Conservation (phyloP, 2,329 filamentous ascomycete genomes). For the Calonectria montana region DNA sequence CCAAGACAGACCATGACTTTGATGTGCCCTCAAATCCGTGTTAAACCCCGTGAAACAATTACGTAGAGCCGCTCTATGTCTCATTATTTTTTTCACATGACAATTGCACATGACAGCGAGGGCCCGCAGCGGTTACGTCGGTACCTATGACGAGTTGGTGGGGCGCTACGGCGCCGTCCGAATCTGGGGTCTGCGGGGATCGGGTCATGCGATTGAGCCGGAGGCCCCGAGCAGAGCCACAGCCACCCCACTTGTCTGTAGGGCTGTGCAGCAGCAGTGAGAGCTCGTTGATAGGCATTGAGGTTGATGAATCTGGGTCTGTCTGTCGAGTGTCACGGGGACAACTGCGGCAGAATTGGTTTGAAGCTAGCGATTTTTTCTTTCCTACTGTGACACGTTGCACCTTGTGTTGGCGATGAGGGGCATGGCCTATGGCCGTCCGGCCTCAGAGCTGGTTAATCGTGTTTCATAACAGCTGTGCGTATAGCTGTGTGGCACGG, state of each 20-base stretch:
- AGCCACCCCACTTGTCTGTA: not conserved
- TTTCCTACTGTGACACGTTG: not conserved
- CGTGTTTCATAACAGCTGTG: conserved; percentile 9
- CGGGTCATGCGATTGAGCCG: conserved; percentile 19
- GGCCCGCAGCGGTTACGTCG: conserved; percentile 23
- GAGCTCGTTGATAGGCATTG: conserved; percentile 14
- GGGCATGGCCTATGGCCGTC: not conserved
- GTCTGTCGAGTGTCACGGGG: not conserved
- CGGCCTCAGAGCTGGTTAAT: not conserved
- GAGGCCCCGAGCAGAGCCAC: conserved; percentile 8
- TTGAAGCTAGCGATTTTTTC: not conserved
- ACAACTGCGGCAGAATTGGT: not conserved
- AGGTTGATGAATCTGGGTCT: not conserved
- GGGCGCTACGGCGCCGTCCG: conserved; percentile 24
- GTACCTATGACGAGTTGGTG: conserved; percentile 26
- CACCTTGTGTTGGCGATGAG: not conserved
- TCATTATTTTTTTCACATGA: conserved; percentile 36
- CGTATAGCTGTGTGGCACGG: not conserved
- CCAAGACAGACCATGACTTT: conserved; percentile 11
- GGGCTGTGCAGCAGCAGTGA: conserved; percentile 23
- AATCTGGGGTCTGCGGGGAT: conserved; percentile 21
- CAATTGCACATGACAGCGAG: conserved; percentile 36
- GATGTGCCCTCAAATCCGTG: not conserved
- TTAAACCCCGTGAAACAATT: not conserved
- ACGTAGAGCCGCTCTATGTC: not conserved